These are phyloP conservation scores for Globisporangium nodosum DNA, from an alignment of 352 stramenopile genomes.

Conservation along the genomic window DNA sequence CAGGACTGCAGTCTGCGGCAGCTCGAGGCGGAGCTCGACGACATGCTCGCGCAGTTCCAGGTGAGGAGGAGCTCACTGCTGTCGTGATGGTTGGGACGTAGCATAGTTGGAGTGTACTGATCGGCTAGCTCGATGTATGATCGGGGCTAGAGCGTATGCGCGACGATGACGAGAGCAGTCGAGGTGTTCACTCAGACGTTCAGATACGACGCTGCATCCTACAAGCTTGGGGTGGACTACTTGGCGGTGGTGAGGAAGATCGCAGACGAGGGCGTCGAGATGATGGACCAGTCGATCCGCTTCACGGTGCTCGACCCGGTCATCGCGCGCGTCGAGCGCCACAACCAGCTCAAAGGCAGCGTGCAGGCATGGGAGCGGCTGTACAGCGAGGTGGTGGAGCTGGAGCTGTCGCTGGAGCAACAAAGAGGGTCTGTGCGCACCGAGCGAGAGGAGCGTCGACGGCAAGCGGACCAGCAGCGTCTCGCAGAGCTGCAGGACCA, in stretches of 20 bases:
- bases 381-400: conserved; percentile 19
- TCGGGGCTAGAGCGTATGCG: conserved; percentile 25
- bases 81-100: no score
- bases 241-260: conserved; percentile 46
- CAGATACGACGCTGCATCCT: conserved; percentile 23
- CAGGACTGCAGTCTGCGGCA: conserved; percentile 41
- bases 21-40: conserved; percentile 37
- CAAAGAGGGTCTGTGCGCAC: conserved; percentile 27
- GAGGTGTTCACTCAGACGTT: conserved; percentile 55
- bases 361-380: conserved; percentile 30
- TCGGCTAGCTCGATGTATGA: not conserved
- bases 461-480: conserved; percentile 23
- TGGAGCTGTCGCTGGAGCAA: conserved; percentile 24
- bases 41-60: conserved; percentile 59
- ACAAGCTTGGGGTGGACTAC: conserved; percentile 37
- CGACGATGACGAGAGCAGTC: conserved; percentile 40
- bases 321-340: conserved; percentile 38
- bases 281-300: conserved; percentile 71
- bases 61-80: conserved; percentile 9
- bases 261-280: conserved; percentile 44
- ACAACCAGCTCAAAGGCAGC: conserved; percentile 35
- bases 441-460: conserved; percentile 26
- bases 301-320: conserved; percentile 75
- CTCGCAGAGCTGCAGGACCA: conserved; percentile 36
- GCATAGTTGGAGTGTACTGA: not conserved